Evolutionary conservation across 2,329 filamentous ascomycete species (phyloP), one percentile per base, ranked within the genome.

Genomic region (Aureobasidium mangrovei): DNA sequence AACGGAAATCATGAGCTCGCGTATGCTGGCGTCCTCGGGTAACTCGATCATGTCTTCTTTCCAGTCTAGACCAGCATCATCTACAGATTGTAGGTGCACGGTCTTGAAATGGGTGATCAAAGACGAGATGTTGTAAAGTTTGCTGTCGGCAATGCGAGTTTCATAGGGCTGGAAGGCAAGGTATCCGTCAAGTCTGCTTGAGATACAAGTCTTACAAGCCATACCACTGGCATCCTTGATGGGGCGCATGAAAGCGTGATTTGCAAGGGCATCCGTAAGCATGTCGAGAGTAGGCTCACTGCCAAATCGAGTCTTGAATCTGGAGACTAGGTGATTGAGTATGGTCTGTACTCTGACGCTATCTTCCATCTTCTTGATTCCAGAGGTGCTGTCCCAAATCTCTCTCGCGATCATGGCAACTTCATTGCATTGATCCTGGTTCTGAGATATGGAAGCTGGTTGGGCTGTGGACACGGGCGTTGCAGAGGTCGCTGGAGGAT

Each of bases 261-360:
- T 71, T 31, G 67, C 69, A 56, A 76, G 63, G 40, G 71, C 72
- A 60, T 72, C 69, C 41, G 71, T 69, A 57, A 77, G 66, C 81
- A 82, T 55, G 76, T 79, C 68, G 33, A 90, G 64, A 7, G 77
- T 72, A 1, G 81, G 78, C 39, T 76, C 74, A 57, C 82, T 74
- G 12, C 71, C 71, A 64, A 84, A 88, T 46, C 73, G 74, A 12
- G 76, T 67, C 41, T 76, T 72, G 62, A 84, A 88, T 35, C 73
- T 74, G 53, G 76, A 75, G 54, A 78, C 74, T 49, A 83, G 70
- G 64, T 86, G 81, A 63, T 85, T 75, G 40, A 91, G 75, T 7
- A 86, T 72, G 44, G 82, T 76, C 57, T 79, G 79, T 12, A 86
- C 74, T 59, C 82, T 81, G 44, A 87, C 74, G 57, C 77, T 78